phyloP scores from a whole-genome alignment of 257 asterid species.

The Solanum chilense region DNA sequence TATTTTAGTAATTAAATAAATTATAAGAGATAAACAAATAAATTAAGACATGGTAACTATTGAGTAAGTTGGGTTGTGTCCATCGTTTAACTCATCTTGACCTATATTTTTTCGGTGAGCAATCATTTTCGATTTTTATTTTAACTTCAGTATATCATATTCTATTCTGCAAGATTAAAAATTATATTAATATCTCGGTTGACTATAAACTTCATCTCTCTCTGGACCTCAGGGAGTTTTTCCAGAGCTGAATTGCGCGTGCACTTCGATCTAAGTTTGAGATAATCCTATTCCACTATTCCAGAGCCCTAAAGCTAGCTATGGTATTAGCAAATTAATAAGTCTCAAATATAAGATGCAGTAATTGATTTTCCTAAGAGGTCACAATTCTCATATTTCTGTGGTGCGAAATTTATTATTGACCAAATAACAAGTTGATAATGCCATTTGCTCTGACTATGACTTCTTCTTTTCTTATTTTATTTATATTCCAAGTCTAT shows the following conservation, averaged over 20 bases:
- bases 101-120: not conserved
- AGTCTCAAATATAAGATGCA: not conserved
- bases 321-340: not conserved
- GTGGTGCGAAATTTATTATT: not conserved
- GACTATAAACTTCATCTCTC: too few species aligned
- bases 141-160: not conserved
- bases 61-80: not conserved
- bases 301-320: not conserved
- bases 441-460: not conserved
- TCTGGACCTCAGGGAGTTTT: too few species aligned
- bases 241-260: too few species aligned
- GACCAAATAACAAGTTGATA: not conserved
- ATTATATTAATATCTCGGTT: not conserved
- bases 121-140: not conserved
- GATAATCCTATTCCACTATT: not conserved
- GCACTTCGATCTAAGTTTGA: not conserved
- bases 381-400: too few species aligned
- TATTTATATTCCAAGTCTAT: not conserved
- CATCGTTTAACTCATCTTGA: not conserved
- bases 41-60: not conserved
- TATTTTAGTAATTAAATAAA: not conserved
- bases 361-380: too few species aligned
- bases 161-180: rapidly evolving
- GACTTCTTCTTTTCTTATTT: not conserved
- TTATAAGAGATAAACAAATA: too few species aligned